Conservation (phyloP, 176 grass and related monocot genomes). For the Zizania latifolia region DNA sequence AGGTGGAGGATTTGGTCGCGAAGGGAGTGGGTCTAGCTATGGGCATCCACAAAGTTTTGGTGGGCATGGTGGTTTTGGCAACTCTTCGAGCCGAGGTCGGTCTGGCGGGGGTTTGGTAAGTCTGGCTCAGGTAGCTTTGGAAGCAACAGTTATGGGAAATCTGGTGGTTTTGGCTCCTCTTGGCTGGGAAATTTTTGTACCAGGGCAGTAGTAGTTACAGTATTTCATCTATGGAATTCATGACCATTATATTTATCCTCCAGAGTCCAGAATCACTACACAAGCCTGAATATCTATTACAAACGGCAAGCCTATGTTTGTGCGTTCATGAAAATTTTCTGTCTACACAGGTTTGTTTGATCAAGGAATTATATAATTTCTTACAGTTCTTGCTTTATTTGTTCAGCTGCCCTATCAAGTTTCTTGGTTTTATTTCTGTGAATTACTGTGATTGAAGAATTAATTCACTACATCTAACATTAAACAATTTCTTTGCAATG, state of each 20-base stretch:
- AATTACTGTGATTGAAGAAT: background rate
- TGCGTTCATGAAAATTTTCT: too few species aligned
- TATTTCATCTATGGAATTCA: background rate
- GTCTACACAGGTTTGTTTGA: too few species aligned
- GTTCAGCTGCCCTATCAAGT: too few species aligned
- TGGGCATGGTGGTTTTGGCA: slow-evolving; percentile 35
- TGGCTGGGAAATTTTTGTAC: background rate
- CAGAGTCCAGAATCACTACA: background rate
- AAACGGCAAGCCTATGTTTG: background rate
- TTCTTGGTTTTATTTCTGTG: too few species aligned
- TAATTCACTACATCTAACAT: background rate
- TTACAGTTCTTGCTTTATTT: too few species aligned
- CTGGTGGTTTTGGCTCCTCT: slow-evolving; percentile 19
- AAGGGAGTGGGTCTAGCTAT: slow-evolving; percentile 15
- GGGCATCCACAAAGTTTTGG: slow-evolving; percentile 22
- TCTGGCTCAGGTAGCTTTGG: slow-evolving; percentile 47
- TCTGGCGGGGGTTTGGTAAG: slow-evolving; percentile 33
- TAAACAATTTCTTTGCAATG: background rate
- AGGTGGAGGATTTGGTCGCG: slow-evolving; percentile 29
- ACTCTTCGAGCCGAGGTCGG: slow-evolving; percentile 12
- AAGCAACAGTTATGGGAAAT: background rate
- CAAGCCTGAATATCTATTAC: background rate
- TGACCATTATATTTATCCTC: background rate
- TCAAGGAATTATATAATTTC: too few species aligned
- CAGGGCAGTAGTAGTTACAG: background rate